Base-by-base conservation (phyloP, 1,139 yeast genomes). In the Sugiyamaella xylanicola region DNA sequence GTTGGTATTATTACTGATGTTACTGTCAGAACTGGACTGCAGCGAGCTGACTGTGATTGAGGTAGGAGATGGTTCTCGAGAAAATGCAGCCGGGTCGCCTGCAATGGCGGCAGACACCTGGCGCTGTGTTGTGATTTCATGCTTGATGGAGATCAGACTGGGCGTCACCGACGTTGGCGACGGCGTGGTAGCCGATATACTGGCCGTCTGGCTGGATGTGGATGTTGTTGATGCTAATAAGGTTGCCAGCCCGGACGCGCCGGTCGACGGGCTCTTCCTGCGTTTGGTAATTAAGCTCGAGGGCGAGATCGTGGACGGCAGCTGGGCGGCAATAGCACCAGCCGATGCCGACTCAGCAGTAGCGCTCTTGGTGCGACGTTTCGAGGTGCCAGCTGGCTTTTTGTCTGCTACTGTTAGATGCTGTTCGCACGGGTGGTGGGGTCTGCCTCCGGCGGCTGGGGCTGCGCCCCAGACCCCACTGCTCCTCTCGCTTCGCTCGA, bases 221-320 rank as follows among this genome's bases (percentile, higher is more conserved):
- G 29, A 48, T 32, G 56, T 51, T 25, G 29, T 25, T 5, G 29
- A 48, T 32, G 56, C 53, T 48, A 56, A 42, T 42, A 51, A 41
- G 25, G 59, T 29, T 5, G 48, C 45, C 21, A 53, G 44, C 4
- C 55, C 55, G 29, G 56, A 47, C 21, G 59, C 39, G 25, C 56
- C 57, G 8, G 61, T 51, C 15, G 54, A 39, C 41, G 62, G 56
- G 22, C 59, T 48, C 54, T 58, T 61, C 32, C 51, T 53, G 25
- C 63, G 54, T 37, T 60, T 61, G 8, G 64, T 27, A 19, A 63
- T 61, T 15, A 63, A 49, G 22, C 60, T 59, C 8, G 66, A 54
- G n/a, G 66, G 66, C 7, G 66, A 59, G 21, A 63, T 57, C n/a
- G 66, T 61, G 1, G 59, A 50, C 9, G 65, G 64, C 29, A 60